Evolutionary conservation across 1,284 basidiomycete genomes (phyloP).

Genomic region (Sporisorium scitamineum): DNA sequence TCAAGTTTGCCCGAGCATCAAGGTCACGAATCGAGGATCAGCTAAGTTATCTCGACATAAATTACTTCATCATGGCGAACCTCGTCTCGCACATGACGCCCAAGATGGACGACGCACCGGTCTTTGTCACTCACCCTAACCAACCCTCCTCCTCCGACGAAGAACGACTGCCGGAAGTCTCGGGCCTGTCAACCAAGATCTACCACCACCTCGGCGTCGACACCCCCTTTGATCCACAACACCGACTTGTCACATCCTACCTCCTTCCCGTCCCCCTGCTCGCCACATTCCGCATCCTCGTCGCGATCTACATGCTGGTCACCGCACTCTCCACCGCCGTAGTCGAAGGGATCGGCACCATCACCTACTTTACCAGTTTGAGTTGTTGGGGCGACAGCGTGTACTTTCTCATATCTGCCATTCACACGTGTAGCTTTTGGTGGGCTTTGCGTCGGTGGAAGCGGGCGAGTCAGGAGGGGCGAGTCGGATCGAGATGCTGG

Average conservation of each 20-base stretch:
- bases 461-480: background rate
- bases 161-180: constrained; percentile 15
- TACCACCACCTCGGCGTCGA: constrained; percentile 64
- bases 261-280: constrained; percentile 73
- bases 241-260: constrained; percentile 76
- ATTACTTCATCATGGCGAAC: constrained; percentile 32
- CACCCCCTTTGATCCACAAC: constrained; percentile 74
- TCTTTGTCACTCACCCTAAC: constrained; percentile 4
- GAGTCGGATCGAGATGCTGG: constrained; percentile 30
- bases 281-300: constrained; percentile 72
- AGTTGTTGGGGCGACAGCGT: constrained; percentile 42
- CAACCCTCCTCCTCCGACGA: background rate
- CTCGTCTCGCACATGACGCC: constrained; percentile 32
- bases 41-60: no score
- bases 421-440: constrained; percentile 44
- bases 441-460: constrained; percentile 26
- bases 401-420: constrained; percentile 42
- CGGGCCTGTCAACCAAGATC: constrained; percentile 41
- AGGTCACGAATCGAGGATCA: background rate
- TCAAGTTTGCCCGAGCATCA: background rate
- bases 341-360: constrained; percentile 56
- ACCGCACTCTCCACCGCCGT: constrained; percentile 71
- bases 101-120: constrained; percentile 5
- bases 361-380: constrained; percentile 44
- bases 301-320: constrained; percentile 75